phyloP scores from a whole-genome alignment of 2,329 filamentous ascomycete genomes.

The Rasamsonia emersonii region DNA sequence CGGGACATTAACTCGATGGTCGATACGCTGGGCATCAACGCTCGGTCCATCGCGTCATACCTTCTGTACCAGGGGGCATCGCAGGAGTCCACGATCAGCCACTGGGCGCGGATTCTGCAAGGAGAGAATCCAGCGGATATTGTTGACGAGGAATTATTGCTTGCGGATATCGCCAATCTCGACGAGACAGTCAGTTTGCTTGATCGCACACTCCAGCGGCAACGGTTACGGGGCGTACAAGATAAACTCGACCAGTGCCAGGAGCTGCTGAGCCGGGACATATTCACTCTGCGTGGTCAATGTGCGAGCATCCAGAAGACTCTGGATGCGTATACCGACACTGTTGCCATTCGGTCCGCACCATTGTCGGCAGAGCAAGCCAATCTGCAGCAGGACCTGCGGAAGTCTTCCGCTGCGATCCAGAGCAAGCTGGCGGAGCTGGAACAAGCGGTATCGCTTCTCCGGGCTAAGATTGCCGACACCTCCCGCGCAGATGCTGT shows the following conservation, averaged over 20 bases:
- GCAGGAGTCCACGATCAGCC: constrained; percentile 44
- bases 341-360: constrained; percentile 58
- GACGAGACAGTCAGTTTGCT: constrained; percentile 58
- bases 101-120: constrained; percentile 33
- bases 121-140: constrained; percentile 55
- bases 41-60: constrained; percentile 54
- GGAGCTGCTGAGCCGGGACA: constrained; percentile 57
- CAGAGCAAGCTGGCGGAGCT: constrained; percentile 66
- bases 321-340: constrained; percentile 61
- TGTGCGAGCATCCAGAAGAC: constrained; percentile 70
- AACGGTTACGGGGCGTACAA: constrained; percentile 59
- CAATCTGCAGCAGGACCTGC: constrained; percentile 73
- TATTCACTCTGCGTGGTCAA: constrained; percentile 63
- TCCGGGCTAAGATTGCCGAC: constrained; percentile 68
- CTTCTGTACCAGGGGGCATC: constrained; percentile 38
- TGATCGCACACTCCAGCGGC: constrained; percentile 54
- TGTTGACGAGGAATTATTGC: constrained; percentile 62
- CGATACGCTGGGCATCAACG: constrained; percentile 81
- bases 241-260: constrained; percentile 61
- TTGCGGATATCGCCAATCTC: constrained; percentile 68
- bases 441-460: constrained; percentile 69
- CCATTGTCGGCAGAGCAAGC: constrained; percentile 79
- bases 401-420: constrained; percentile 64
- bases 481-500: constrained; percentile 41
- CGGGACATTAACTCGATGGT: constrained; percentile 68